phyloP scores from a whole-genome alignment of 352 stramenopile species.

The Aphanomyces invadans region DNA sequence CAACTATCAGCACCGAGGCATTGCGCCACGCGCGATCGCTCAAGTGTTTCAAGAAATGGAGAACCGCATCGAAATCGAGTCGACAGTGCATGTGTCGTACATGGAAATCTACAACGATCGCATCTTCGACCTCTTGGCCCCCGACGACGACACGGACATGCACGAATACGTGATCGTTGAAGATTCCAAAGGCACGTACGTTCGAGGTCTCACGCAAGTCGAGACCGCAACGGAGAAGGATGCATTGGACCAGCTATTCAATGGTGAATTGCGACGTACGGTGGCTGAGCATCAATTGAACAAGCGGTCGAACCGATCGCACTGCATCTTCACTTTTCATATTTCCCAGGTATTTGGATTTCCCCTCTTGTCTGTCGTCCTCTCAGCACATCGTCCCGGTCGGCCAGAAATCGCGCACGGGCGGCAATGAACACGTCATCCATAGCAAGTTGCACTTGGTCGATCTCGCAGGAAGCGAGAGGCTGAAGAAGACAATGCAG shows the following conservation, averaged over 20 bases:
- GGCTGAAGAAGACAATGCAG: constrained; percentile 90
- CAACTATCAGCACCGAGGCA: constrained; percentile 87
- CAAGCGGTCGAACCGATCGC: constrained; percentile 90
- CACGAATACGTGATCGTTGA: constrained; percentile 81
- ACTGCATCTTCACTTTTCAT: constrained; percentile 90
- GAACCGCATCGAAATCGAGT: constrained; percentile 83
- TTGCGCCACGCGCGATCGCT: constrained; percentile 76
- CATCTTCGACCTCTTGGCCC: constrained; percentile 87
- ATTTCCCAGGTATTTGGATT: constrained; percentile 63
- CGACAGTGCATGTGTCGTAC: constrained; percentile 84
- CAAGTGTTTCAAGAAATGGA: constrained; percentile 88
- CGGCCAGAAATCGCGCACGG: constrained; percentile 48
- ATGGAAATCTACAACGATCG: constrained; percentile 96
- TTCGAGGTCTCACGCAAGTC: constrained; percentile 83
- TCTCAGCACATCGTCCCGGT: constrained; percentile 22
- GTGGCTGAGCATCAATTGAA: constrained; percentile 92
- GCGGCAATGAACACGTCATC: constrained; percentile 62
- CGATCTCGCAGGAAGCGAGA: constrained; percentile 91
- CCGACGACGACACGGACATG: constrained; percentile 23
- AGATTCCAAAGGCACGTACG: constrained; percentile 67
- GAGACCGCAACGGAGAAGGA: constrained; percentile 75
- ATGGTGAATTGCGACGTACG: constrained; percentile 86
- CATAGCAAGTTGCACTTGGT: constrained; percentile 91
- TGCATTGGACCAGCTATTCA: constrained; percentile 88
- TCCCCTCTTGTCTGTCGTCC: constrained; percentile 34